Base-by-base conservation (phyloP, 306 rosid species). In the Vicia sativa region DNA sequence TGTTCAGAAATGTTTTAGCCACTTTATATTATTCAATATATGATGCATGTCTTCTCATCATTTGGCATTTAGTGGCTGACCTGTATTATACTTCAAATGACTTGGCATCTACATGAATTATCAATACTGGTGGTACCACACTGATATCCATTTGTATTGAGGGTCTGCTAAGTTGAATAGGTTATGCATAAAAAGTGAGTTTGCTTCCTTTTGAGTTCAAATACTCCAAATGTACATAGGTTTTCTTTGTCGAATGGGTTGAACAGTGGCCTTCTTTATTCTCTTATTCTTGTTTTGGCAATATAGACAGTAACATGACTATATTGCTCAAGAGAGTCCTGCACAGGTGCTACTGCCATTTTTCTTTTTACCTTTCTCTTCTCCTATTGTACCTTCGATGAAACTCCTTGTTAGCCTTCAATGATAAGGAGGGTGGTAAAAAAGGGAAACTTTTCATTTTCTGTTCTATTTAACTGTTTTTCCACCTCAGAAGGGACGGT, bases 91-190 rank as follows among this genome's bases (percentile, higher is more conserved):
- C 38, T 55, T 55, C 38, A 55, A 12, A 25, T 26, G 38, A 25
- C 18, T 26, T 10, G 3, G 38, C 38, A 54, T 54, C 61, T 25
- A 12, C 16, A 11, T 54, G 60, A 25, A 2, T 25, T 25, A 54
- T 54, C 60, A 54, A 25, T 54, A 25, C 18, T 25, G 59, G 37
- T 54, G 35, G 35, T 55, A 55, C 61, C 19, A 55, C 61, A 26
- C 61, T 55, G 38, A 25, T 55, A 13, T 55, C 19, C 9, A 26
- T 55, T 13, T 26, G 16, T 55, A 26, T 25, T 13, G 38, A 26
- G 61, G 61, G 38, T 55, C 18, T 55, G 37, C 18, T 55, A 26
- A 55, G 61, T 55, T 55, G 37, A 55, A 55, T 55, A 55, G 29
- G 37, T 13, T 26, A 13, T 55, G 16, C n/a, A 26, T 25, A 55